Base-by-base conservation (phyloP, 2,329 filamentous ascomycete genomes). In the Colletotrichum tropicale region DNA sequence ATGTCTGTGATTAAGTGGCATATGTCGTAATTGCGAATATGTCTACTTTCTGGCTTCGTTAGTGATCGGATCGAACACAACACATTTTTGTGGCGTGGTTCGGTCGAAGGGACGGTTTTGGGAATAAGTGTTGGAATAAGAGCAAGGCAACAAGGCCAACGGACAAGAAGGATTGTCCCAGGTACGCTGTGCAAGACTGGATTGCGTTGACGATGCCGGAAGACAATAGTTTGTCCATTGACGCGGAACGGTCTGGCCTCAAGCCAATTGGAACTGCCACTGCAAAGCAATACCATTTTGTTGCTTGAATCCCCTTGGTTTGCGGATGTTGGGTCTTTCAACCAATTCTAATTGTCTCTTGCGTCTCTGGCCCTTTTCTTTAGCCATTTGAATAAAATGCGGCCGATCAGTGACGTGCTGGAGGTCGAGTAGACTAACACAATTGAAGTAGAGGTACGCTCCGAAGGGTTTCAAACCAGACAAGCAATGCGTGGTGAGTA, bases 311-410 rank as follows among this genome's bases (percentile, higher is more conserved):
- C 6, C 6, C 10, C 9, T n/a, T 43, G 8, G 3, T n/a, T 18
- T 43, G 8, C 13, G 9, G 8, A 43, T 1, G n/a, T 0, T 15
- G 8, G 9, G 15, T 0, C 8, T 18, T n/a, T 43, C 1, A 43
- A 43, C 8, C 8, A n/a, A 43, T 6, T 3, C 38, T 1, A 18
- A n/a, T 6, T n/a, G 16, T 3, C 18, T 43, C 16, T n/a, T 1
- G 2, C 1, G 18, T 6, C 3, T 2, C 5, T 5, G 1, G 5
- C 18, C 38, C 16, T 0, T 18, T 43, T 43, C 9, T 0, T n/a
- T 18, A 1, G 1, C 18, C 18, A 3, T 1, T n/a, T 18, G 5
- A 10, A 43, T 43, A n/a, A 6, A n/a, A 6, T 3, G 0, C 5
- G 5, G 2, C 16, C 18, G 18, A 43, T 4, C 38, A 43, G 38